Percentiles rank a stretch among this genome's conserved stretches.
Conservation (phyloP, 805 yeast genomes). For the Teunomyces funiuensis region DNA sequence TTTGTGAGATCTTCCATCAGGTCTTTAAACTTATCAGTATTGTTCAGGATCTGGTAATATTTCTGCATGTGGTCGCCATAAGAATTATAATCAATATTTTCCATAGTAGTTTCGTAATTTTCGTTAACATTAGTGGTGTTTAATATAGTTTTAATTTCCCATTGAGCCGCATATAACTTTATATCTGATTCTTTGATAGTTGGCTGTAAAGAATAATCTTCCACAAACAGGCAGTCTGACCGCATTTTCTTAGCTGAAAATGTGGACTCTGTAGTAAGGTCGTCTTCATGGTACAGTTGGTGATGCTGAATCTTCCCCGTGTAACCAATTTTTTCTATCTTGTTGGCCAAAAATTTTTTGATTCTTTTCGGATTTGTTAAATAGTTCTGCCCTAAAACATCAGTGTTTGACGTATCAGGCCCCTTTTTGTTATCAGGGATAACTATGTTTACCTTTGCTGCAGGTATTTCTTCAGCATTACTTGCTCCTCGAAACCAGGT, state of each 20-base stretch:
- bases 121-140: too few species aligned
- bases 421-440: neutral
- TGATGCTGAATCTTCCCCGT: conserved; percentile 2
- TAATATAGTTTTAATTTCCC: neutral
- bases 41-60: neutral
- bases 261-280: neutral
- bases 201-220: neutral
- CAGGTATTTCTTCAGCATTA: neutral
- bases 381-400: conserved; percentile 5
- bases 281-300: neutral
- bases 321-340: conserved; percentile 25
- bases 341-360: conserved; percentile 22
- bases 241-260: too few species aligned
- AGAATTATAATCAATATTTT: too few species aligned
- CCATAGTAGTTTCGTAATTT: too few species aligned
- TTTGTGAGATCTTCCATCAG: conserved; percentile 15
- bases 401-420: neutral
- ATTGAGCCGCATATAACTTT: conserved; percentile 1
- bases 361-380: conserved; percentile 19
- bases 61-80: too few species aligned
- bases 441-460: neutral
- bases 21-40: conserved; percentile 12
- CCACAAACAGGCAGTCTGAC: neutral
- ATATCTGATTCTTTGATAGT: neutral
- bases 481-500: neutral